phyloP scores from a whole-genome alignment of 208 protist genomes.

The Leishmania braziliensis region DNA sequence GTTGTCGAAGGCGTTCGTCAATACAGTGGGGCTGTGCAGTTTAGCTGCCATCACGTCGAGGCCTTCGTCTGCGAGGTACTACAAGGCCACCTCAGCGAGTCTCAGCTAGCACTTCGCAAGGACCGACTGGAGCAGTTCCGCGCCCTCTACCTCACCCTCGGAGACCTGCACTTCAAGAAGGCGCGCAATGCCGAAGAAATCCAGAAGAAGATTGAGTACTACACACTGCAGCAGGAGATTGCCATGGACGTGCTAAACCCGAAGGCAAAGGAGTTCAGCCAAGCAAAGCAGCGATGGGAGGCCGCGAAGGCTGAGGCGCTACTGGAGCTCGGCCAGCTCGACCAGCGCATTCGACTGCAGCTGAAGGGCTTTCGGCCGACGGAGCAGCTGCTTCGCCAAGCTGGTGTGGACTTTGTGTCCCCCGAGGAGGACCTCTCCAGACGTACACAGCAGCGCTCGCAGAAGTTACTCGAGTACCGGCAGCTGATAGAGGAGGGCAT shows the following conservation, averaged over 20 bases:
- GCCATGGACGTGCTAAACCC: slow-evolving; percentile 89
- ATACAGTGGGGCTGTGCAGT: slow-evolving; percentile 36
- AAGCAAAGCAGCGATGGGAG: slow-evolving; percentile 74
- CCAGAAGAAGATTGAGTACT: slow-evolving; percentile 81
- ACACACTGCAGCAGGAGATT: slow-evolving; percentile 83
- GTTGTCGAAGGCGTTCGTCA: slow-evolving; percentile 33
- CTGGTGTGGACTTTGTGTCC: slow-evolving; percentile 66
- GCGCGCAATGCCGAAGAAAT: slow-evolving; percentile 76
- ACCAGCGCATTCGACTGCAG: slow-evolving; percentile 50
- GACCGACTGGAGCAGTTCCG: slow-evolving; percentile 80
- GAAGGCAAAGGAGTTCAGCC: slow-evolving; percentile 87
- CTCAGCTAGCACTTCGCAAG: slow-evolving; percentile 55
- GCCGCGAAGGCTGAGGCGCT: slow-evolving; percentile 61
- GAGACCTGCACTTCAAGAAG: slow-evolving; percentile 89
- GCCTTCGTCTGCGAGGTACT: slow-evolving; percentile 46
- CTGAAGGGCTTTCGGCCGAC: slow-evolving; percentile 76
- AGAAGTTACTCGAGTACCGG: slow-evolving; percentile 84
- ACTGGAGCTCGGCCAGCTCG: slow-evolving; percentile 53
- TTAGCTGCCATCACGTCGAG: slow-evolving; percentile 37
- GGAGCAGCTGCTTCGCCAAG: slow-evolving; percentile 58
- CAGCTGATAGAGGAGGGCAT: slow-evolving; percentile 57
- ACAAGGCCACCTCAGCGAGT: slow-evolving; percentile 28
- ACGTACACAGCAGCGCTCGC: slow-evolving; percentile 60
- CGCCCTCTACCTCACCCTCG: slow-evolving; percentile 83
- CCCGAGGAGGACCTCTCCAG: slow-evolving; percentile 69